Evolutionary conservation across 1,284 basidiomycete genomes (phyloP), one percentile per base, ranked within the genome.

Genomic region (Bondarzewia mesenterica): DNA sequence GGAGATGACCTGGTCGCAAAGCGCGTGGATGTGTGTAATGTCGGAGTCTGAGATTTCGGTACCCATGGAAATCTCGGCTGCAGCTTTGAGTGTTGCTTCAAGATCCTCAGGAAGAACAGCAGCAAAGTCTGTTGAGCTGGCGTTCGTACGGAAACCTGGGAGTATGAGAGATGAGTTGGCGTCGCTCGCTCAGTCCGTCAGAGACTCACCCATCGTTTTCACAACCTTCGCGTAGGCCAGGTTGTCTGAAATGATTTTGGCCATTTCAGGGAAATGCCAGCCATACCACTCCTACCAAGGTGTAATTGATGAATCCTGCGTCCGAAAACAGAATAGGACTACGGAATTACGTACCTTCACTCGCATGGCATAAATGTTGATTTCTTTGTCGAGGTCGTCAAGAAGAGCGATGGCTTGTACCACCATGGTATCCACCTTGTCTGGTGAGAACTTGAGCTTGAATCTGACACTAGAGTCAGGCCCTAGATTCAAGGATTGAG

Each of bases 221-320:
- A 96, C 81, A 51, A 89, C 84, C 69, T 93, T 95, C 51, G 96
- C 93, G 66, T 98, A 99, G 21, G 94, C 93, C 49, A 95, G 73
- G 70, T 96, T 99, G 75, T 99, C 95, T 55, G 86, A 82, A 58
- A 98, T 89, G 66, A 99, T 97, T 74, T 98, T 98, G 59, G 87
- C 90, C 88, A 99, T 92, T 70, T 99, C 95, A 8, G 95, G 95
- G 80, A 98, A 98, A 74, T 99, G 95, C 95, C 95, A 99, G 21
- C 95, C 95, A 63, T 98, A 99, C 95, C 95, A 99, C 78, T 98
- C 95, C 90, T 93, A 56, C 51, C 51, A 14, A 52, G 48, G 32
- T 10, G 26, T 43, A 41, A 50, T 44, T 25, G 57, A 45, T 40
- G 49, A 4, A 38, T 38, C 10, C 22, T 39, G 18, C 23, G 5